These are phyloP conservation scores for Tulasnella sp. DNA, from an alignment of 768 basidiomycete species.

Conservation along the genomic window DNA sequence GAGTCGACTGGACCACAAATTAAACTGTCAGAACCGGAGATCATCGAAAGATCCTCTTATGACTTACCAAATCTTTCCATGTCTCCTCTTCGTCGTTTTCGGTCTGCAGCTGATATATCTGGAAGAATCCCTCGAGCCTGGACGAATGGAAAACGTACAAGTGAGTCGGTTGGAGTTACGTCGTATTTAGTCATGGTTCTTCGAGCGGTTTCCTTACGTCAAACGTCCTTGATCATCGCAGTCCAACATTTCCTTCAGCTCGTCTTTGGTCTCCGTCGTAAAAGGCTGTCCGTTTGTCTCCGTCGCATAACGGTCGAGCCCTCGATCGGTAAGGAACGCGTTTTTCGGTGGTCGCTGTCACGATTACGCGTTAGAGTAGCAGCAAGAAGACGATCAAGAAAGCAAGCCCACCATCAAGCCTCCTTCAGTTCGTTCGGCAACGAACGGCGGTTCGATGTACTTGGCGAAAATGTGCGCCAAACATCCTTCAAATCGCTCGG, in stretches of 20 bases:
- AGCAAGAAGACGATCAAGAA: conserved; percentile 4
- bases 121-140: conserved; percentile 70
- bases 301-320: conserved; percentile 60
- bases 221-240: conserved; percentile 57
- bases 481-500: conserved; percentile 56
- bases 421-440: background rate
- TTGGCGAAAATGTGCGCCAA: conserved; percentile 70
- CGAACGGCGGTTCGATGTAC: conserved; percentile 44
- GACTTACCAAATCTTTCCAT: conserved; percentile 62
- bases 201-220: conserved; percentile 37
- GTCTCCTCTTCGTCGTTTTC: conserved; percentile 68
- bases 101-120: conserved; percentile 77
- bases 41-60: background rate
- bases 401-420: background rate
- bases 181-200: background rate
- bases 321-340: conserved; percentile 48
- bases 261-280: conserved; percentile 62
- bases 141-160: background rate
- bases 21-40: background rate
- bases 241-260: conserved; percentile 65
- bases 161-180: background rate
- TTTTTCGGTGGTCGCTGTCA: conserved; percentile 31
- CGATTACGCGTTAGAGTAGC: conserved; percentile 16
- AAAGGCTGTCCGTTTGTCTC: conserved; percentile 82
- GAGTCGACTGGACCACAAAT: conserved; percentile 39